Percentiles rank a stretch among this genome's conserved stretches.
These are phyloP conservation scores for Tricholoma sp. DNA, from an alignment of 768 basidiomycete genomes.

Conservation along the genomic window DNA sequence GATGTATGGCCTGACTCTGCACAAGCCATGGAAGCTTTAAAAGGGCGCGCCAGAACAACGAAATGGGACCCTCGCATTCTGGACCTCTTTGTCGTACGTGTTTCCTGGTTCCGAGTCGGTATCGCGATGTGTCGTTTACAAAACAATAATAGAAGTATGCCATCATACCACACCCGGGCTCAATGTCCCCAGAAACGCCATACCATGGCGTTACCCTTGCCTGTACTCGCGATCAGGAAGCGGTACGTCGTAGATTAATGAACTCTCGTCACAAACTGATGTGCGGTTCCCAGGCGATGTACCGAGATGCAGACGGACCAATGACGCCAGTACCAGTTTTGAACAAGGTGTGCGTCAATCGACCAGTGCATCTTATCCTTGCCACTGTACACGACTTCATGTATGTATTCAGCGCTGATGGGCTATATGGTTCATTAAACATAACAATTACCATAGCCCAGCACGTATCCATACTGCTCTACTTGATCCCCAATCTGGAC, in stretches of 20 bases:
- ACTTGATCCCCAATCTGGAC: conserved; percentile 21
- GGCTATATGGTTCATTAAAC: not conserved
- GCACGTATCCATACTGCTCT: conserved; percentile 26
- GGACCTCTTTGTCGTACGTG: conserved; percentile 47
- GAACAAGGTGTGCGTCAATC: conserved; percentile 29
- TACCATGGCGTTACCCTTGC: conserved; percentile 44
- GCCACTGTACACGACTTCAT: conserved; percentile 49
- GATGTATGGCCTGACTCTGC: conserved; percentile 48
- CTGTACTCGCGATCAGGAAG: conserved; percentile 60
- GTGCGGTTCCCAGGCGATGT: conserved; percentile 47
- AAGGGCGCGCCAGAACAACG: conserved; percentile 25
- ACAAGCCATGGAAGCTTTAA: conserved; percentile 34
- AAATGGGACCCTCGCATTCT: conserved; percentile 54
- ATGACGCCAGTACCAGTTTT: conserved; percentile 47
- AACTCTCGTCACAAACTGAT: not conserved
- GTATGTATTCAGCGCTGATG: conserved; percentile 27
- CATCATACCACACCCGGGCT: conserved; percentile 32
- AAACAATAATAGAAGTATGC: conserved; percentile 37
- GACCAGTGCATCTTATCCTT: conserved; percentile 51
- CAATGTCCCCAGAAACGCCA: conserved; percentile 22
- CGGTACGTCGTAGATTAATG: conserved; percentile 30
- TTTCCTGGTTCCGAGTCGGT: not conserved
- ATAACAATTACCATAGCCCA: conserved; percentile 17
- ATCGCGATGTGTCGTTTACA: not conserved
- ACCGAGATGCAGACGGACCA: conserved; percentile 50